Conservation (phyloP, 1,139 yeast genomes). For the Geotrichum aggregatum region DNA sequence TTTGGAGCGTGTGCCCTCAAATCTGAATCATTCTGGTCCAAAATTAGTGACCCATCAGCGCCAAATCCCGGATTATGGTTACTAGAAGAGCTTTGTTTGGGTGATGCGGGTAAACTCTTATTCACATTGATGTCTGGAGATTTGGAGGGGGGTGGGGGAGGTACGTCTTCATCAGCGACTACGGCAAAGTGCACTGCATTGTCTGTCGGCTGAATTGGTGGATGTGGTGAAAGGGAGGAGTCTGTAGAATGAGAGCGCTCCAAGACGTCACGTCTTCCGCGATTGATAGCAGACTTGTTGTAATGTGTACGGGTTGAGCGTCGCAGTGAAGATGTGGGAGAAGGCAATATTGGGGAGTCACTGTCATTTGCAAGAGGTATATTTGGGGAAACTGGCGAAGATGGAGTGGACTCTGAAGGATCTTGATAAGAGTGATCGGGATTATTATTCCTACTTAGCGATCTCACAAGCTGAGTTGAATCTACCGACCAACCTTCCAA, state of each 20-base stretch:
- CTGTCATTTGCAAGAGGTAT: slow-evolving; percentile 30
- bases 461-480: slow-evolving; percentile 33
- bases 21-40: too few species aligned
- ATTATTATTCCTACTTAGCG: slow-evolving; percentile 21
- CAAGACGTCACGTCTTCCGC: slow-evolving; percentile 22
- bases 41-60: background rate
- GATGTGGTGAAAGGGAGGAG: background rate
- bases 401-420: slow-evolving; percentile 6
- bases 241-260: slow-evolving; percentile 3
- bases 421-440: slow-evolving; percentile 8
- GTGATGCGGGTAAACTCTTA: background rate
- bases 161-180: slow-evolving; percentile 8
- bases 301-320: slow-evolving; percentile 32
- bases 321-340: slow-evolving; percentile 32
- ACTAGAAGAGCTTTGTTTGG: background rate
- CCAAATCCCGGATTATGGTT: background rate
- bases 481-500: slow-evolving; percentile 36
- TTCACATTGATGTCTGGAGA: background rate
- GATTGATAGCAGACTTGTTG: slow-evolving; percentile 27
- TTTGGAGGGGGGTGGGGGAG: slow-evolving; percentile 12
- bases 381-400: slow-evolving; percentile 18
- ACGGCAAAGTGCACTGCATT: background rate
- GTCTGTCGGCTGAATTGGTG: background rate
- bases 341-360: slow-evolving; percentile 32
- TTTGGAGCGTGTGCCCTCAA: background rate